These are phyloP conservation scores for Acanthamoeba royreba DNA, from an alignment of 208 protist genomes.

Conservation along the genomic window DNA sequence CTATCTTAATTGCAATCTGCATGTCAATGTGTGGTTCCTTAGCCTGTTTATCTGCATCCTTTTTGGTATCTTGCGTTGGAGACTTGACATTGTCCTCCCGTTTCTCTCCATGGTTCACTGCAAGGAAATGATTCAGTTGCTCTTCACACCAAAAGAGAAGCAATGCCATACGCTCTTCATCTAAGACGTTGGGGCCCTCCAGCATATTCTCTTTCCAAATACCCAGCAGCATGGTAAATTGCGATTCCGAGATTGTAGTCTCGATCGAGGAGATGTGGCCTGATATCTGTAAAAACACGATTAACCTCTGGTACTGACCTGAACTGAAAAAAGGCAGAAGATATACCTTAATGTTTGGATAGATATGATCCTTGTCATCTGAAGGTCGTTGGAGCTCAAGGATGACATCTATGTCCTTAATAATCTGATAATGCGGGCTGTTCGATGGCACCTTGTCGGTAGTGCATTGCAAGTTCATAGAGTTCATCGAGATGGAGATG, in stretches of 20 bases:
- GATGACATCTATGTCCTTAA: constrained; percentile 39
- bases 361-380: background rate
- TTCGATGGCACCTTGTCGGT: background rate
- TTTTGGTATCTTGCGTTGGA: background rate
- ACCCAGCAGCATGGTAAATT: constrained; percentile 29
- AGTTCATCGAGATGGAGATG: constrained; percentile 30
- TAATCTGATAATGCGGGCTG: background rate
- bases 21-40: background rate
- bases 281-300: background rate
- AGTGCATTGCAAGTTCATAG: constrained; percentile 4
- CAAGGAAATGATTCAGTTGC: background rate
- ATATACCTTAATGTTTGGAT: background rate
- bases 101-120: background rate
- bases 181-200: background rate
- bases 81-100: background rate
- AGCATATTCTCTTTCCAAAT: constrained; percentile 43
- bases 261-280: background rate
- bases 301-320: background rate
- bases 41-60: background rate
- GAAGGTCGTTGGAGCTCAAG: background rate
- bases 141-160: too few species aligned
- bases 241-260: background rate
- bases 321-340: background rate
- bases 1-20: background rate
- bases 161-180: background rate